Percentiles rank a stretch among this genome's conserved stretches.
These are phyloP conservation scores for Arabidopsis suecica DNA, from an alignment of 345 rosid species.

Conservation along the genomic window DNA sequence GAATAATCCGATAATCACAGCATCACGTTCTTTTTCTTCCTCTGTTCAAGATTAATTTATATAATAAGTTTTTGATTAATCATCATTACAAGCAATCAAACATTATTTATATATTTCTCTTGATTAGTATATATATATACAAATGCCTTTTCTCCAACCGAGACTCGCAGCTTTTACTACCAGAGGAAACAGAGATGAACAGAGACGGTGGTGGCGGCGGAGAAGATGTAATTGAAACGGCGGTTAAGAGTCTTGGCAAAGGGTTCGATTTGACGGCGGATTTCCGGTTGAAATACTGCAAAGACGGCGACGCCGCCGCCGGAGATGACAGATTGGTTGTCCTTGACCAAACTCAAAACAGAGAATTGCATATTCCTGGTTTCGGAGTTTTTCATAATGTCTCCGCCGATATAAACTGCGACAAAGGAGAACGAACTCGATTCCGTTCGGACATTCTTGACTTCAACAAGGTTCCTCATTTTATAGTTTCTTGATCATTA, in stretches of 20 bases:
- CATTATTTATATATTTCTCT: background rate
- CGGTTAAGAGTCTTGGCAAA: constrained; percentile 73
- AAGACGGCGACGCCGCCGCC: constrained; percentile 51
- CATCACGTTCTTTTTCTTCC: constrained; percentile 20
- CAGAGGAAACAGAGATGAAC: constrained; percentile 36
- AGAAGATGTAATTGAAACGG: constrained; percentile 58
- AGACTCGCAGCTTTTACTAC: constrained; percentile 23
- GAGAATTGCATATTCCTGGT: constrained; percentile 65
- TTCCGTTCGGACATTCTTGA: constrained; percentile 83
- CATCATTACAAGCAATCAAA: constrained; percentile 33
- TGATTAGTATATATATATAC: background rate
- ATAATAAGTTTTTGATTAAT: constrained; percentile 26
- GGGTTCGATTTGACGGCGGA: constrained; percentile 90
- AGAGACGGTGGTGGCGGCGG: constrained; percentile 7
- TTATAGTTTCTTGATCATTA: background rate
- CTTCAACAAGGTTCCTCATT: constrained; percentile 63
- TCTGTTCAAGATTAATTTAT: background rate
- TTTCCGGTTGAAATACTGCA: constrained; percentile 78
- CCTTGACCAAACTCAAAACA: constrained; percentile 58
- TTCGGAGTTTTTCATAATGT: constrained; percentile 62
- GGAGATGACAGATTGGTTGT: constrained; percentile 66
- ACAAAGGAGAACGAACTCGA: constrained; percentile 86
- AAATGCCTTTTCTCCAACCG: background rate
- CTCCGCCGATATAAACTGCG: constrained; percentile 73
- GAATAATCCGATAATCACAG: constrained; percentile 14